Conservation (phyloP, 2,329 filamentous ascomycete genomes). For the Exophiala dermatitidis region DNA sequence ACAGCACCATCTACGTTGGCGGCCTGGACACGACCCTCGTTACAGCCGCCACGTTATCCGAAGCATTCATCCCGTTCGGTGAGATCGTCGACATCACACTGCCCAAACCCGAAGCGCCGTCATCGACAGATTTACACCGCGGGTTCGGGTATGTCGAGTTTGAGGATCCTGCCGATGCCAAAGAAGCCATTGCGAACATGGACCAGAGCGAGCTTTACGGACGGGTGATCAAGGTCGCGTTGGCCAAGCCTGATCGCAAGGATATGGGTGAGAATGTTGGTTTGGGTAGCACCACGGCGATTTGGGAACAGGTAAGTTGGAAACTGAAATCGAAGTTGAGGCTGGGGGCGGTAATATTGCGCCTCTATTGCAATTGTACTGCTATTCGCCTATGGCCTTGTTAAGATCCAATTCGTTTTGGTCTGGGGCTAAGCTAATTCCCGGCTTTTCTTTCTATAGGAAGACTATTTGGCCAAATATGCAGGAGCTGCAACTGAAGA, state of each 20-base stretch:
- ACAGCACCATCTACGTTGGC: slow-evolving; percentile 86
- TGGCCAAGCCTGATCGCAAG: slow-evolving; percentile 78
- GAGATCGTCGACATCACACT: slow-evolving; percentile 88
- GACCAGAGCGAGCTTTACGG: slow-evolving; percentile 94
- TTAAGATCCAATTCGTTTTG: not conserved
- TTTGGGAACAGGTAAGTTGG: slow-evolving; percentile 85
- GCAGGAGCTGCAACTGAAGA: slow-evolving; percentile 75
- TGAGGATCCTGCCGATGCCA: slow-evolving; percentile 74
- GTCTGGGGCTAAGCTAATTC: not conserved
- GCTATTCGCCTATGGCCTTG: not conserved
- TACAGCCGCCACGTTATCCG: slow-evolving; percentile 66
- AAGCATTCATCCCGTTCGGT: slow-evolving; percentile 94
- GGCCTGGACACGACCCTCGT: slow-evolving; percentile 70
- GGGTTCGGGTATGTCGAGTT: slow-evolving; percentile 98
- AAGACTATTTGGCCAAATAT: slow-evolving; percentile 86
- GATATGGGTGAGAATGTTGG: slow-evolving; percentile 59
- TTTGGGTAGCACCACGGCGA: slow-evolving; percentile 81
- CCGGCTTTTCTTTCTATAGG: slow-evolving; percentile 47
- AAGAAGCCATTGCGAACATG: slow-evolving; percentile 98
- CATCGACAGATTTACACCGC: slow-evolving; percentile 69
- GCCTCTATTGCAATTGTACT: not conserved
- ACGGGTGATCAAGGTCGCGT: slow-evolving; percentile 80
- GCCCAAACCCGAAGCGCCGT: slow-evolving; percentile 77
- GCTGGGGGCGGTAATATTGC: slow-evolving; percentile 23
- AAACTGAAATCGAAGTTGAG: slow-evolving; percentile 12